phyloP scores from a whole-genome alignment of 192 early-diverging fungal genomes.

The Coemansia reversa region DNA sequence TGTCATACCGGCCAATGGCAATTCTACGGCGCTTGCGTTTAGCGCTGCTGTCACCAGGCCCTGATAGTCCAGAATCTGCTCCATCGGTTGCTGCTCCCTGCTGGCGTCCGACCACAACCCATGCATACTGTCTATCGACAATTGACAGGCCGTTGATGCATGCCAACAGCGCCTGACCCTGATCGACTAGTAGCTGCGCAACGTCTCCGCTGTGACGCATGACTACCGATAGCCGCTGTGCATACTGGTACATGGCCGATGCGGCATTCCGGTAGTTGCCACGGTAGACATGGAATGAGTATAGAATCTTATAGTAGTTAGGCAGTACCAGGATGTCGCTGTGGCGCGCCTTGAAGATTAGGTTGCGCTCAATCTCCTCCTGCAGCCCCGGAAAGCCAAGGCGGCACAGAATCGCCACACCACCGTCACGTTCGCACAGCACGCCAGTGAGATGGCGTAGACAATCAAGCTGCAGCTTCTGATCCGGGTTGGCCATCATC shows the following conservation, averaged over 20 bases:
- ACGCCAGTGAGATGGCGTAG: slow-evolving; percentile 50
- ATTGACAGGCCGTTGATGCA: slow-evolving; percentile 44
- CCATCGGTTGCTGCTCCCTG: slow-evolving; percentile 2
- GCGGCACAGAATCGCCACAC: slow-evolving; percentile 39
- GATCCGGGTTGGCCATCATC: slow-evolving; percentile 49
- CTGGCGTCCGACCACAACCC: slow-evolving; percentile 44
- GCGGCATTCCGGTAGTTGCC: slow-evolving; percentile 56
- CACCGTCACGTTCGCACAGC: slow-evolving; percentile 47
- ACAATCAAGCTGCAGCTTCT: slow-evolving; percentile 37
- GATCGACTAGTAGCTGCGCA: slow-evolving; percentile 23
- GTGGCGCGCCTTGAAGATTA: slow-evolving; percentile 56
- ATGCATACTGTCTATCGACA: slow-evolving; percentile 47
- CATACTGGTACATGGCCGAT: slow-evolving; percentile 57
- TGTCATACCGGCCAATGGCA: slow-evolving; percentile 32
- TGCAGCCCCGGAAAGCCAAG: slow-evolving; percentile 47
- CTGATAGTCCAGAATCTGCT: neutral
- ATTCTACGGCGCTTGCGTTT: slow-evolving; percentile 38
- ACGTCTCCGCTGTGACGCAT: slow-evolving; percentile 26
- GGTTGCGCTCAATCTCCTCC: slow-evolving; percentile 45
- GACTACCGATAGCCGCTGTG: slow-evolving; percentile 27
- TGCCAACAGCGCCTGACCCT: slow-evolving; percentile 42
- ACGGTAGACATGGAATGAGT: slow-evolving; percentile 55
- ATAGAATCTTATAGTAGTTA: slow-evolving; percentile 54
- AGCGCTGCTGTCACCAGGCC: neutral
- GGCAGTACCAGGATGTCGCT: slow-evolving; percentile 28